These are phyloP conservation scores for Neopestalotiopsis clavispora DNA, from an alignment of 2,329 filamentous ascomycete species.

Conservation along the genomic window DNA sequence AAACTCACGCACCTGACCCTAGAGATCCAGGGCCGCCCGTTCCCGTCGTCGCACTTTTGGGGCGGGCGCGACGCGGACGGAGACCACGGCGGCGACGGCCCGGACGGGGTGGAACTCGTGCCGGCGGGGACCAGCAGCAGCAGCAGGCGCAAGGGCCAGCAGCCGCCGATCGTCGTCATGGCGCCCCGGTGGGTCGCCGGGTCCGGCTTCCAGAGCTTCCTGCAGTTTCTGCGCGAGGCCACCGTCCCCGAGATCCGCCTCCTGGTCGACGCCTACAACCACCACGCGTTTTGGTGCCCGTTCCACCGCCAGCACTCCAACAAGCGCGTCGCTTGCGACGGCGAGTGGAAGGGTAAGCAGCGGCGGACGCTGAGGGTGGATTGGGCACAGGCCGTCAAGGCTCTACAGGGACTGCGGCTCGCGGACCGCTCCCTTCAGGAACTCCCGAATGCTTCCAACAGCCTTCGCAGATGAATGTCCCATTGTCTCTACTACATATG, in stretches of 20 bases:
- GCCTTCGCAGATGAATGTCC: neutral
- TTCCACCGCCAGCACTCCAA: conserved; percentile 28
- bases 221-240: conserved; percentile 28
- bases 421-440: neutral
- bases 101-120: conserved; percentile 20
- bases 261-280: conserved; percentile 26
- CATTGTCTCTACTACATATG: neutral
- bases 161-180: conserved; percentile 12
- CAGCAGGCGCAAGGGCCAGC: conserved; percentile 11
- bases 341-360: conserved; percentile 27
- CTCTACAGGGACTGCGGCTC: conserved; percentile 20
- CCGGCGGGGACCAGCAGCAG: conserved; percentile 18
- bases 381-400: conserved; percentile 24
- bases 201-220: conserved; percentile 33
- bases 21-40: conserved; percentile 25
- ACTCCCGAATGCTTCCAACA: neutral
- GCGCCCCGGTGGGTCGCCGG: conserved; percentile 30
- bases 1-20: conserved; percentile 27
- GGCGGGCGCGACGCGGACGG: conserved; percentile 15
- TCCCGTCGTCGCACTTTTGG: conserved; percentile 33
- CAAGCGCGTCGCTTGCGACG: conserved; percentile 24
- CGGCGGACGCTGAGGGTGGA: conserved; percentile 25
- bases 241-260: conserved; percentile 23
- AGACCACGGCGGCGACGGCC: neutral
- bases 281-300: conserved; percentile 32